Evolutionary conservation across 164 flowering plant genomes (phyloP).

Genomic region (Aristolochia californica): DNA sequence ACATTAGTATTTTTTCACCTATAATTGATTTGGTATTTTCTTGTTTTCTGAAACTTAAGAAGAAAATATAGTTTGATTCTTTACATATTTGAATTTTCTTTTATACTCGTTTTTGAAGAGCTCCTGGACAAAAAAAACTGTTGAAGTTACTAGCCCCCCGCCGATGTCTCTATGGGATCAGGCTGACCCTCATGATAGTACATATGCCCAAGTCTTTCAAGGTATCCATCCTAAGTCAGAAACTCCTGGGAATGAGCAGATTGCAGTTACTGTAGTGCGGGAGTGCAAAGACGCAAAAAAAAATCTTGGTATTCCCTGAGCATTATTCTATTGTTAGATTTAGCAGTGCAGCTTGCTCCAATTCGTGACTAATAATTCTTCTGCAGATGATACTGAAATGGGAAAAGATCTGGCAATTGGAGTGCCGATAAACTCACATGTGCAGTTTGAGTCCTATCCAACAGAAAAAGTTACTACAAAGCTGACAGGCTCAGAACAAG

Average conservation of each 20-base stretch:
- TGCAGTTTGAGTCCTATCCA: constrained; percentile 17
- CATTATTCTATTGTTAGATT: neutral
- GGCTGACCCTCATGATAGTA: constrained; percentile 47
- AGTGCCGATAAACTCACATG: constrained; percentile 19
- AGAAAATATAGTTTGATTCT: too few species aligned
- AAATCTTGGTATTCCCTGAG: constrained; percentile 25
- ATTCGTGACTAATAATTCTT: constrained; percentile 1
- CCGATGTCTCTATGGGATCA: constrained; percentile 25
- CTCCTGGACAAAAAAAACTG: constrained; percentile 50
- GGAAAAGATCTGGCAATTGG: constrained; percentile 41
- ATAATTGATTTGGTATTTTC: too few species aligned
- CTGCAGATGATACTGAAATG: constrained; percentile 33
- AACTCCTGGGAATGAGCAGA: constrained; percentile 21
- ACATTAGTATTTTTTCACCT: too few species aligned
- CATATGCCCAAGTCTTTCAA: constrained; percentile 48
- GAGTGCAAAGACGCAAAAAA: constrained; percentile 25
- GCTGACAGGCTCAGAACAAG: constrained; percentile 13
- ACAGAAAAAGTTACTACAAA: constrained; percentile 16
- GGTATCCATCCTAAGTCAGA: constrained; percentile 38
- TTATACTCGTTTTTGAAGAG: constrained; percentile 33
- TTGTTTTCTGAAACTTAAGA: neutral
- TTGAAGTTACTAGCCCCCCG: constrained; percentile 44
- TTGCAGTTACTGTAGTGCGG: constrained; percentile 15
- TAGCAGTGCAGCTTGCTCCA: neutral
- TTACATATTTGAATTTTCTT: neutral